Evolutionary conservation across 2,329 filamentous ascomycete genomes (phyloP).

Genomic region (Trichoderma sp.): DNA sequence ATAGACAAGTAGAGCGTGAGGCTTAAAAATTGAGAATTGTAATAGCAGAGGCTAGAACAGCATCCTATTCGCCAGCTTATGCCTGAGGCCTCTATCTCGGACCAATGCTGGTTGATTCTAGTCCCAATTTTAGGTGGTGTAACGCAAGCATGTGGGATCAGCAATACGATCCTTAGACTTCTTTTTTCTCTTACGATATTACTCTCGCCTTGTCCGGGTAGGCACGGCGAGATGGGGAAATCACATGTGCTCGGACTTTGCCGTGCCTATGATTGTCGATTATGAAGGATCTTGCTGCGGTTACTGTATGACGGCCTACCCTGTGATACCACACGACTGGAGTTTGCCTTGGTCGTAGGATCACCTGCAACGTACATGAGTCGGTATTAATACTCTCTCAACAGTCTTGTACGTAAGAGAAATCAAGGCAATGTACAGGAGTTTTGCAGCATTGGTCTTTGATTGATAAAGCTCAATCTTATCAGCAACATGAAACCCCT

Average conservation of each 20-base stretch:
- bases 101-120: background rate
- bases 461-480: background rate
- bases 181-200: background rate
- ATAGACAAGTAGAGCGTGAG: background rate
- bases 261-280: background rate
- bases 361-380: background rate
- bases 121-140: background rate
- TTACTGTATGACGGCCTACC: background rate
- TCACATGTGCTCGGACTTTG: background rate
- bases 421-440: background rate
- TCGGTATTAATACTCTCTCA: background rate
- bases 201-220: background rate
- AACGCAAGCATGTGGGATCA: background rate
- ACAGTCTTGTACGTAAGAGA: background rate
- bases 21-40: background rate
- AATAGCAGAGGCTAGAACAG: background rate
- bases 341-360: background rate
- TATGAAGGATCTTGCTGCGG: background rate
- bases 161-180: background rate
- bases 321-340: background rate
- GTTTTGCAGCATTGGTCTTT: background rate
- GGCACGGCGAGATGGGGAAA: background rate
- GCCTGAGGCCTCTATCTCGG: background rate
- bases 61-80: background rate
- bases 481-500: background rate